Conservation (phyloP, 1,284 basidiomycete genomes). For the Golubevia pallescens region DNA sequence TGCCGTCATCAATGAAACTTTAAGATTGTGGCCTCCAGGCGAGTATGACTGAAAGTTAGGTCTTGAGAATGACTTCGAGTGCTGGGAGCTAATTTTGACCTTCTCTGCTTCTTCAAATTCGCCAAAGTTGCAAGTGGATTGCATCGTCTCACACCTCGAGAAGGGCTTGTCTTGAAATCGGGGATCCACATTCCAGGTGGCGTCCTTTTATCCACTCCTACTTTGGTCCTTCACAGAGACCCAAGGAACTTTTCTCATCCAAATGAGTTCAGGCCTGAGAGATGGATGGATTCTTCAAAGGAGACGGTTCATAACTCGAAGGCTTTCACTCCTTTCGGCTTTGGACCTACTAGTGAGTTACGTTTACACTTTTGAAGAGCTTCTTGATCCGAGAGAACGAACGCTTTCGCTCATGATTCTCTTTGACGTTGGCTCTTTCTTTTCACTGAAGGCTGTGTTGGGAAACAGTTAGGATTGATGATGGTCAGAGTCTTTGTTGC, state of each 20-base stretch:
- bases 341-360: conserved; percentile 17
- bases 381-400: no score
- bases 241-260: conserved; percentile 22
- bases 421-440: no score
- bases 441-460: conserved; percentile 16
- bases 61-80: no score
- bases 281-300: conserved; percentile 20
- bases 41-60: no score
- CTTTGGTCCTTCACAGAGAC: conserved; percentile 24
- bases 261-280: conserved; percentile 19
- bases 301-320: conserved; percentile 18
- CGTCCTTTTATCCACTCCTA: conserved; percentile 22
- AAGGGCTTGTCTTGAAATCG: conserved; percentile 4
- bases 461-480: conserved; percentile 23
- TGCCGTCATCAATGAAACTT: conserved; percentile 27
- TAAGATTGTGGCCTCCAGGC: conserved; percentile 22
- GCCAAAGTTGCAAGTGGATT: conserved; percentile 20
- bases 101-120: conserved; percentile 1
- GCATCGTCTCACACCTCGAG: background rate
- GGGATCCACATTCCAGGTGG: conserved; percentile 13
- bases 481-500: conserved; percentile 18
- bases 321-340: conserved; percentile 24
- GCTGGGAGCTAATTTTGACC: no score
- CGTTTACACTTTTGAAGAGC: no score
- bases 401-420: no score